Evolutionary conservation across 2,329 filamentous ascomycete species (phyloP).

Genomic region (Trichoderma asperellum): DNA sequence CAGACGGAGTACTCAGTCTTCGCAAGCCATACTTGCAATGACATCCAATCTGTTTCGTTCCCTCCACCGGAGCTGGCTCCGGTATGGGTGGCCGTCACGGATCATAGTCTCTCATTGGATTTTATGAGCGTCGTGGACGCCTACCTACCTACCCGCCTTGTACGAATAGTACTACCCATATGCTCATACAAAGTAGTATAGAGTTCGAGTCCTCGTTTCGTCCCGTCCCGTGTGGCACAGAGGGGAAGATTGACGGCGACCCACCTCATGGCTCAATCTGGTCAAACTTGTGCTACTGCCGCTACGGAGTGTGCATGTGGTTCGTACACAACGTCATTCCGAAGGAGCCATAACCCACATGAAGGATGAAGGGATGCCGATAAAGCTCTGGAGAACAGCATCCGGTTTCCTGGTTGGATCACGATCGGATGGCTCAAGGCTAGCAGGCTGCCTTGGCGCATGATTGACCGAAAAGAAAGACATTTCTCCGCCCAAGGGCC

Average conservation of each 20-base stretch:
- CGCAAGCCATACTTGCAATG: background rate
- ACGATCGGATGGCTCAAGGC: background rate
- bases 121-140: background rate
- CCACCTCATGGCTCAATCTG: conserved; percentile 5
- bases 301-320: background rate
- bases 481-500: background rate
- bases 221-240: conserved; percentile 24
- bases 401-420: conserved; percentile 12
- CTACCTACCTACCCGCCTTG: background rate
- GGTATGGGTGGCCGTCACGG: background rate
- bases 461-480: conserved; percentile 20
- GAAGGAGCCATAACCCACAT: background rate
- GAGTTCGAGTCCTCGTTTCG: conserved; percentile 12
- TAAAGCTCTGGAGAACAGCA: background rate
- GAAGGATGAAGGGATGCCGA: background rate
- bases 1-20: background rate
- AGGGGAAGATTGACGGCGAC: conserved; percentile 13
- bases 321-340: background rate
- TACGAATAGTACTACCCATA: background rate
- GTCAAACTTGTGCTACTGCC: background rate
- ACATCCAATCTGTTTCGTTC: background rate
- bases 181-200: background rate
- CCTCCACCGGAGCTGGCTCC: conserved; percentile 2
- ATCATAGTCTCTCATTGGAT: background rate
- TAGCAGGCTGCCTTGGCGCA: conserved; percentile 7